A percentile compares a stretch with the other conserved stretches of the same genome.
Conservation (phyloP, 495 filamentous ascomycete species). For the Penicillium tannophilum region DNA sequence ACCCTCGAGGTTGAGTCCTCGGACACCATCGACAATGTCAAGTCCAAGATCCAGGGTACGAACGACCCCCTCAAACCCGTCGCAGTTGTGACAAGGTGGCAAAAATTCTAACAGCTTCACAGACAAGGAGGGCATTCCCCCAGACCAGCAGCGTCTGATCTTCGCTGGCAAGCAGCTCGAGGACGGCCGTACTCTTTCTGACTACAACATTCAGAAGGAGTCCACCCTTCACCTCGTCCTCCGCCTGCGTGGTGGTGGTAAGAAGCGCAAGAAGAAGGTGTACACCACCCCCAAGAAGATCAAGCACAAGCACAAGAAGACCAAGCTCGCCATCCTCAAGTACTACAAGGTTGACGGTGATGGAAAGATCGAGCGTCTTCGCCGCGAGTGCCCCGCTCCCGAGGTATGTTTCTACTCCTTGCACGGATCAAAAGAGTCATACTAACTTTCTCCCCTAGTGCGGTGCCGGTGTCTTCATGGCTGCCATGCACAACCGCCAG, state of each 20-base stretch:
- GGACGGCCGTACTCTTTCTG: conserved; percentile 97
- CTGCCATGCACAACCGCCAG: conserved; percentile 98
- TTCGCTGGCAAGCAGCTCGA: conserved; percentile 99
- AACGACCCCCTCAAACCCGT: background rate
- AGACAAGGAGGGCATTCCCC: conserved; percentile 99
- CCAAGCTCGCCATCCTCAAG: conserved; percentile 99
- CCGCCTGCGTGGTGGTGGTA: conserved; percentile 91
- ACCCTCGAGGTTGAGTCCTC: conserved; percentile 99
- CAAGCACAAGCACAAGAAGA: conserved; percentile 99
- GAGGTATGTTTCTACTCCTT: conserved; percentile 57
- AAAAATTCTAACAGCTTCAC: conserved; percentile 18
- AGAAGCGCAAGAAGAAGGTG: conserved; percentile 99
- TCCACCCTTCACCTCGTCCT: conserved; percentile 98
- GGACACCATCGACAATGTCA: conserved; percentile 99
- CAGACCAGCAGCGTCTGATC: conserved; percentile 99
- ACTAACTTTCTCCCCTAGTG: conserved; percentile 60
- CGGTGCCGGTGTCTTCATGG: conserved; percentile 99
- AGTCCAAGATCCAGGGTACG: conserved; percentile 83
- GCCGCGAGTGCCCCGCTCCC: conserved; percentile 91
- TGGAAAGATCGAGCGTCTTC: conserved; percentile 99
- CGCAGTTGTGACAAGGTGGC: background rate
- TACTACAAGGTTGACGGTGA: conserved; percentile 99
- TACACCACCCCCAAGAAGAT: conserved; percentile 99
- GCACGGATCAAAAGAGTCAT: conserved; percentile 14
- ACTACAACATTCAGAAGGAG: conserved; percentile 99